Evolutionary conservation across 106 monocot genomes (phyloP).

Genomic region (Dioscorea zingiberensis): DNA sequence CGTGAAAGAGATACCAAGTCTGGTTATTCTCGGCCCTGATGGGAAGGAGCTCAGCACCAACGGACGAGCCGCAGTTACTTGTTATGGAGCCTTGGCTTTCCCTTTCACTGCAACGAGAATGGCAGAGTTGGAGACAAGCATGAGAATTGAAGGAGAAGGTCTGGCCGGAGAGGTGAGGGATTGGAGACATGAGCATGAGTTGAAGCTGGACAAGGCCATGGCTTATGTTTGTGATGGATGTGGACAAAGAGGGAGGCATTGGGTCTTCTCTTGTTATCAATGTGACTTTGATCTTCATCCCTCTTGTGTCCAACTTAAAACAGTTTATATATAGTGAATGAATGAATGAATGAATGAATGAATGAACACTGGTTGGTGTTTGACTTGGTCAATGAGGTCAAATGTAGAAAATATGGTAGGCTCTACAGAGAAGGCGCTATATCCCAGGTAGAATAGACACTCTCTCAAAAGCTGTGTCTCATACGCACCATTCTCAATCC

Average conservation of each 20-base stretch:
- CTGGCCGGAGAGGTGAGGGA: conserved; percentile 15
- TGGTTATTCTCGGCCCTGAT: conserved; percentile 26
- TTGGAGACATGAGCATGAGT: conserved; percentile 17
- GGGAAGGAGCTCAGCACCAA: conserved; percentile 20
- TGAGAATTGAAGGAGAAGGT: conserved; percentile 20
- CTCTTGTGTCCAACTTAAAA: conserved; percentile 2
- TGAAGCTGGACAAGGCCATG: conserved; percentile 24
- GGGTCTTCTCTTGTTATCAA: conserved; percentile 30
- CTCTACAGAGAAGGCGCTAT: neutral
- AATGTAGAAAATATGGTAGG: neutral
- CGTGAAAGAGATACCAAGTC: conserved; percentile 16
- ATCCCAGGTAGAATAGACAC: neutral
- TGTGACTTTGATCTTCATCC: conserved; percentile 45
- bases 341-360: no score
- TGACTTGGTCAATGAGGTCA: neutral
- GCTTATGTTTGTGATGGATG: conserved; percentile 34
- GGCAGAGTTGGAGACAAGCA: conserved; percentile 15
- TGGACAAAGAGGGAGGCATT: conserved; percentile 12
- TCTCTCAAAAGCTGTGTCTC: neutral
- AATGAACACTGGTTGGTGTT: neutral
- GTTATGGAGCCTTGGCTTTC: conserved; percentile 23
- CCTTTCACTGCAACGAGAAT: conserved; percentile 27
- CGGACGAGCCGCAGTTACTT: conserved; percentile 17
- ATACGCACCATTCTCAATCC: neutral
- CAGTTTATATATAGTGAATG: no score